Conservation (phyloP, 2,329 filamentous ascomycete genomes). For the Sclerotinia minor region DNA sequence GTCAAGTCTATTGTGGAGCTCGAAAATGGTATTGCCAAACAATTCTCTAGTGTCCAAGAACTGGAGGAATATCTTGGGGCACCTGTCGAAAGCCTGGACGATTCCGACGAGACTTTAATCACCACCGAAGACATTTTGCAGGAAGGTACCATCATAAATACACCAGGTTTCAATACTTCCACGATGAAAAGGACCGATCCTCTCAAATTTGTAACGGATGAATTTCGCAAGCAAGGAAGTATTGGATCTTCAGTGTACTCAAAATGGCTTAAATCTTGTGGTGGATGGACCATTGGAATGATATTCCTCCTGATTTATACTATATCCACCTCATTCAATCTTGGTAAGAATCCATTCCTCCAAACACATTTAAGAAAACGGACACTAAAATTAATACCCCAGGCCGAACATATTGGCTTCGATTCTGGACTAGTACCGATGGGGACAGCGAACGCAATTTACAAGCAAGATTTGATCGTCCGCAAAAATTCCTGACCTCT, state of each 20-base stretch:
- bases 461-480: slow-evolving; percentile 1
- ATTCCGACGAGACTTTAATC: slow-evolving; percentile 5
- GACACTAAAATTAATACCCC: not conserved
- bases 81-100: slow-evolving; percentile 13
- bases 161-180: not conserved
- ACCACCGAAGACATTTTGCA: not conserved
- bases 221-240: slow-evolving; percentile 24
- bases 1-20: slow-evolving; percentile 72
- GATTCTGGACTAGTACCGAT: slow-evolving; percentile 21
- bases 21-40: slow-evolving; percentile 22
- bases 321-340: not conserved
- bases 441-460: slow-evolving; percentile 1
- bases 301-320: slow-evolving; percentile 20
- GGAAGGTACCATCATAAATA: not conserved
- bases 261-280: slow-evolving; percentile 22
- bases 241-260: slow-evolving; percentile 22
- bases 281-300: slow-evolving; percentile 18
- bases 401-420: slow-evolving; percentile 25
- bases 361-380: not conserved
- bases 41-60: slow-evolving; percentile 21
- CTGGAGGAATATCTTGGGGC: slow-evolving; percentile 25
- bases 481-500: slow-evolving; percentile 5
- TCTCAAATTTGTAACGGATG: slow-evolving; percentile 23
- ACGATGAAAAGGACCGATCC: slow-evolving; percentile 1
- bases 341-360: not conserved